These are phyloP conservation scores for Strigomonas culicis DNA, from an alignment of 208 protist genomes.

Conservation along the genomic window DNA sequence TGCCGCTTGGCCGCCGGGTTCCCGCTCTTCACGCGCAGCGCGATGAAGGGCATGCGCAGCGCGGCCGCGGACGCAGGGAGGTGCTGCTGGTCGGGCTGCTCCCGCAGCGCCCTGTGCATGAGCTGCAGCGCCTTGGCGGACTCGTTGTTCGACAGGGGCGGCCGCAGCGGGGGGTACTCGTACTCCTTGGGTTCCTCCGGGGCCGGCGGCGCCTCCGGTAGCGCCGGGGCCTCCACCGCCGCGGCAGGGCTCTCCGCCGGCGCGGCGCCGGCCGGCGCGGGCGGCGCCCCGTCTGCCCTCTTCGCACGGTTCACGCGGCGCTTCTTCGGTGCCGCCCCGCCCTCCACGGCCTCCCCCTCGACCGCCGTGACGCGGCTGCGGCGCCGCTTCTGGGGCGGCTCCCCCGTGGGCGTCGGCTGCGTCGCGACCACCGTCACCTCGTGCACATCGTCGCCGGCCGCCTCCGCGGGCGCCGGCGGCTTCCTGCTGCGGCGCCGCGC, in stretches of 20 bases:
- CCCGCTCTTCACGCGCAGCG: neutral
- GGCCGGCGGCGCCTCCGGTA: neutral
- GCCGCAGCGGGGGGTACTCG: conserved; percentile 52
- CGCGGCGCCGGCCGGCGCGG: neutral
- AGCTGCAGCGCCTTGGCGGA: conserved; percentile 35
- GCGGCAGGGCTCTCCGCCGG: neutral
- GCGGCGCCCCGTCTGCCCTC: neutral
- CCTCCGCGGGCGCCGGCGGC: neutral
- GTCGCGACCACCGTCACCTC: conserved; percentile 19
- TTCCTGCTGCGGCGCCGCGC: conserved; percentile 6
- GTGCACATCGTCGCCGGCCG: conserved; percentile 6
- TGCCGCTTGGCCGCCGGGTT: neutral
- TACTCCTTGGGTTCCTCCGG: conserved; percentile 20
- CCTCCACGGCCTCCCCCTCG: neutral
- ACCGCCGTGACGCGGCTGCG: neutral
- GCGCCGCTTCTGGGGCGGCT: neutral
- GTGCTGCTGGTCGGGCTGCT: conserved; percentile 14
- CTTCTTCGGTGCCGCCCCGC: neutral
- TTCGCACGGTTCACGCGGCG: too few species aligned
- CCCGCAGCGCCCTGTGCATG: conserved; percentile 37
- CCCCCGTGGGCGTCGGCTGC: conserved; percentile 9
- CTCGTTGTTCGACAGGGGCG: conserved; percentile 39
- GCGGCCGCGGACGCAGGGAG: too few species aligned
- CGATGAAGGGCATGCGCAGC: too few species aligned
- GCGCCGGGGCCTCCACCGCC: neutral